Percentiles rank a stretch among this genome's conserved stretches.
Evolutionary conservation across 768 basidiomycete genomes (phyloP).

Genomic region (Xerocomus spinulosus): DNA sequence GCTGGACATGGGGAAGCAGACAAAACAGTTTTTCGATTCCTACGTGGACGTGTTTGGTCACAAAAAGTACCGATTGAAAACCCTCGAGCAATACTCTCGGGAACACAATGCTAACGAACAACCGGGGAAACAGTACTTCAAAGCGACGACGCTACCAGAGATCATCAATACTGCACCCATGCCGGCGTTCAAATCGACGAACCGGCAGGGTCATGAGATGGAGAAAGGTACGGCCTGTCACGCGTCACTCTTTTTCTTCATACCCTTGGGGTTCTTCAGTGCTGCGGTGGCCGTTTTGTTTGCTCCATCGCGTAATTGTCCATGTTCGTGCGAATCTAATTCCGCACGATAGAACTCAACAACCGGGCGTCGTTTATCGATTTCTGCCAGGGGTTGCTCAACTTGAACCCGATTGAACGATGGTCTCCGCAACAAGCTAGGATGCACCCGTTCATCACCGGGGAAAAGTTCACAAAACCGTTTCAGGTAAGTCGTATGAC

Average conservation of each 20-base stretch:
- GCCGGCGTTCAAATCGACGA: conserved; percentile 72
- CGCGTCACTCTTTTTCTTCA: not conserved
- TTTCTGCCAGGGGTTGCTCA: conserved; percentile 91
- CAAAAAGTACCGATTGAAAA: conserved; percentile 85
- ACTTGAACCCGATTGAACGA: conserved; percentile 90
- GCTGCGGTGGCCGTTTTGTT: not conserved
- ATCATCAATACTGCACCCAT: conserved; percentile 97
- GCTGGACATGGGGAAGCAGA: conserved; percentile 95
- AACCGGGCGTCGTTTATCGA: conserved; percentile 95
- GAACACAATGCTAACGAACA: conserved; percentile 96
- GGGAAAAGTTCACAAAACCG: conserved; percentile 89
- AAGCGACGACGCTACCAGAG: conserved; percentile 87
- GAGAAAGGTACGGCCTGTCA: conserved; percentile 68
- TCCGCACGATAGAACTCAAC: conserved; percentile 66
- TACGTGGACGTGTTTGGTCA: conserved; percentile 69
- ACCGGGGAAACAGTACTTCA: conserved; percentile 98
- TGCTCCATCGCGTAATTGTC: conserved; percentile 5
- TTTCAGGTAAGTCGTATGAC: conserved; percentile 58
- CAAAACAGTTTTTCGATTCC: conserved; percentile 86
- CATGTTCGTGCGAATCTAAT: conserved; percentile 17
- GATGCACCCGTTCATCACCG: conserved; percentile 95
- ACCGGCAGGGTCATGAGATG: conserved; percentile 70
- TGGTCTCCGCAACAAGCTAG: conserved; percentile 98
- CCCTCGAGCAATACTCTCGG: conserved; percentile 89
- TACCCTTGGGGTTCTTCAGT: not conserved